These are phyloP conservation scores for Aspergillus fructus DNA, from an alignment of 2,329 filamentous ascomycete genomes.

Conservation along the genomic window DNA sequence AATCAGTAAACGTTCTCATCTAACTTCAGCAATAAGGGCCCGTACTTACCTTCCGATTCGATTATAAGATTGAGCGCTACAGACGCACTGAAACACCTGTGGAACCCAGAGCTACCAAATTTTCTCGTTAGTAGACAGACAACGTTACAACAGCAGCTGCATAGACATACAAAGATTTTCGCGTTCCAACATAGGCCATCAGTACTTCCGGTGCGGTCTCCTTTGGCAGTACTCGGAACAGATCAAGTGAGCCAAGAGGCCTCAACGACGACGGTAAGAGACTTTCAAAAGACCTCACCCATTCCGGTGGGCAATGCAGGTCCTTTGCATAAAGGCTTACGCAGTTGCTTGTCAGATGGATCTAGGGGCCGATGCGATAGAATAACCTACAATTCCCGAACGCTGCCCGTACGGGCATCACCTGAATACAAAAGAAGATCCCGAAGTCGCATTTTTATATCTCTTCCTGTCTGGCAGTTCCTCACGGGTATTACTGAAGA, in stretches of 20 bases:
- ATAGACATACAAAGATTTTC: conserved; percentile 28
- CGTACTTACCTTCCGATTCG: conserved; percentile 28
- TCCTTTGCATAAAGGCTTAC: conserved; percentile 37
- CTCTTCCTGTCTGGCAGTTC: conserved; percentile 35
- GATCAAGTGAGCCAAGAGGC: conserved; percentile 33
- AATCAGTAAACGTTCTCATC: not conserved
- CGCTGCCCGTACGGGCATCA: not conserved
- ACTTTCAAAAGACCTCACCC: conserved; percentile 28
- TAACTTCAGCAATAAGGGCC: not conserved
- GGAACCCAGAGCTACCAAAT: conserved; percentile 32
- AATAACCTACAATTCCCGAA: conserved; percentile 24
- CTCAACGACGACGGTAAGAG: conserved; percentile 32
- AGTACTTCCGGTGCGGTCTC: conserved; percentile 36
- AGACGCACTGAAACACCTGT: conserved; percentile 38
- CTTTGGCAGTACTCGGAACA: conserved; percentile 36
- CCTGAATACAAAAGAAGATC: conserved; percentile 26
- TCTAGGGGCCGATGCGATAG: conserved; percentile 17
- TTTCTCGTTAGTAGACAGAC: not conserved
- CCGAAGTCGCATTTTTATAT: conserved; percentile 33
- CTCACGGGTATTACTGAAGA: conserved; percentile 31
- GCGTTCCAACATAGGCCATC: conserved; percentile 39
- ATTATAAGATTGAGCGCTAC: conserved; percentile 36
- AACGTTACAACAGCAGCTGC: not conserved
- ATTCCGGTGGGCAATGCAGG: conserved; percentile 33
- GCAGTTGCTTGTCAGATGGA: conserved; percentile 14